Base-by-base conservation (phyloP, 2,329 filamentous ascomycete genomes). In the Pestalotiopsis sp. region DNA sequence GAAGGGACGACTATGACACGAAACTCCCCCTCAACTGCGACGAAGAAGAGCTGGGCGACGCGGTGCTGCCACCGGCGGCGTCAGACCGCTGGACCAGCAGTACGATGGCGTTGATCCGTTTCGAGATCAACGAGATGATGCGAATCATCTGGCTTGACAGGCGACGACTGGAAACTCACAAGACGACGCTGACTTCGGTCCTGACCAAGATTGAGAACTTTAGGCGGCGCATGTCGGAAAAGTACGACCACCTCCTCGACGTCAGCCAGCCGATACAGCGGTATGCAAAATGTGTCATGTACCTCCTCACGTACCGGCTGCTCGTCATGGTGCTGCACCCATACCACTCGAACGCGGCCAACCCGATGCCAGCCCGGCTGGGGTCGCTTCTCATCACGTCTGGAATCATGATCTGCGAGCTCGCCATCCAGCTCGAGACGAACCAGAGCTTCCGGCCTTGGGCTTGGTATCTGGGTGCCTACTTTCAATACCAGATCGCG, bases 1-100 rank as follows among this genome's bases (percentile, higher is more conserved):
- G 91, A n/a, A 84, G 86, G 52, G 91, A 93, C 25, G 92, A 94
- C 74, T 94, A 91, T 77, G 91, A 93, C 73, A 93, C 92, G 0
- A 88, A 87, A 70, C 85, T 93, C 31, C 92, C 92, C 0, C 80
- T 92, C 12, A 93, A 94, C 75, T 87, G 91, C 69, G 85, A 93
- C 70, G 92, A 94, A 71, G 80, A 82, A 2, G 88, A 91, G 65
- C 82, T 94, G n/a, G 82, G 78, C 61, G 72, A 79, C 5, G 80
- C 81, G 2, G 73, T 76, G 0, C 80, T 80, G 1, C 81, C 79
- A 1, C 80, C 80, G 0, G 82, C 83, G 69, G 82, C 88, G 61
- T 81, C 82, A 14, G 82, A 85, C 20, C 77, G 81, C 56, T 94
- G 90, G 85, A 93, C 92, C 0, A 88, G 91, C 58, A 89, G 89